Base-by-base conservation (phyloP, 192 early-diverging fungal species). In the Coemansia pectinata region DNA sequence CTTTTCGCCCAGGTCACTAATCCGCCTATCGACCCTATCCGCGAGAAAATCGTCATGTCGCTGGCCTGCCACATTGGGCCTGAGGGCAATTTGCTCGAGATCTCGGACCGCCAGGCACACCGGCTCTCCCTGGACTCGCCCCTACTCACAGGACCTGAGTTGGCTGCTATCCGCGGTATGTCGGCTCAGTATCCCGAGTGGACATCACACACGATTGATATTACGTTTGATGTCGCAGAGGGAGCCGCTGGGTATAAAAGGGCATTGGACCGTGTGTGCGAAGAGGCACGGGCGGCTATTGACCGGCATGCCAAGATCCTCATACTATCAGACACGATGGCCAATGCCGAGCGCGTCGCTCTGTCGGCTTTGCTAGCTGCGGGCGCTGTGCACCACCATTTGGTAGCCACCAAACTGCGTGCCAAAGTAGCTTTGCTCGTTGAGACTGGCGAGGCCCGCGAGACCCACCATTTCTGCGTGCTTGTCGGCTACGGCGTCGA, bases 11-110 rank as follows among this genome's bases (percentile, higher is more conserved):
- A 99, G 77, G 97, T 97, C 57, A 96, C 95, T 58, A 96, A 98
- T 80, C 97, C 97, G 66, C 97, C 97, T 2, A 98, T 99, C 68
- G 97, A 99, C 86, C 97, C 97, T 60, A 98, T 99, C 77, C 94
- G 97, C 73, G 96, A 99, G 82, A 91, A 94, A 66, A 92, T 98
- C 71, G 95, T 99, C 86, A 99, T 99, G 97, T 95, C 94, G 19
- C 87, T 97, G 31, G 89, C 91, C 39, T 96, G 95, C 87, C 94
- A 95, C 78, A 86, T 99, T 17, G 97, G 97, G 23, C 92, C 95
- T 5, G 92, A 94, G 74, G 95, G 94, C 47, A 99, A 99, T 71
- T 84, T 99, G 63, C 88, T 99, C 60, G 93, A 95, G 74, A 88
- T 96, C 52, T 84, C 90, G 4, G 87, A 88, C 65, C 71, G 73